phyloP scores from a whole-genome alignment of 1,139 yeast species.

The Yamadazyma taylorii region DNA sequence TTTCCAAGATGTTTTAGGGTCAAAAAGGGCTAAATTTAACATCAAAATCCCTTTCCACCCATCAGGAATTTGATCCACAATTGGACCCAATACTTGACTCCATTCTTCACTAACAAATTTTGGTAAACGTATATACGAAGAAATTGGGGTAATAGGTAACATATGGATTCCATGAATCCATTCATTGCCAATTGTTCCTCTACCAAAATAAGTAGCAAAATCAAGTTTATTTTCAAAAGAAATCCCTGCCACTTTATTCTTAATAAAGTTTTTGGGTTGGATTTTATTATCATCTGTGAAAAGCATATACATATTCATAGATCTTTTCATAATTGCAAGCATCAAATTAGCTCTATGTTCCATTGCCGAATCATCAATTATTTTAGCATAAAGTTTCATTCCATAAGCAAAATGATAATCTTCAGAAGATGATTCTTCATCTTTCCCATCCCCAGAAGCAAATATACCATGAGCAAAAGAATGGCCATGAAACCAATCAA shows the following conservation, averaged over 20 bases:
- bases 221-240: constrained; percentile 47
- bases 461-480: constrained; percentile 49
- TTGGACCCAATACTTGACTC: constrained; percentile 34
- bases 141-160: constrained; percentile 47
- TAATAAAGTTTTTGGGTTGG: constrained; percentile 38
- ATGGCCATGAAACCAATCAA: constrained; percentile 50
- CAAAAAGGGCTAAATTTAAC: constrained; percentile 39
- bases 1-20: constrained; percentile 36
- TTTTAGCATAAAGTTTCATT: constrained; percentile 39
- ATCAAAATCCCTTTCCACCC: constrained; percentile 49
- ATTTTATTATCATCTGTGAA: constrained; percentile 38
- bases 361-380: constrained; percentile 33
- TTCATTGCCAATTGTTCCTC: constrained; percentile 43
- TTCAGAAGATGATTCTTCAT: constrained; percentile 48
- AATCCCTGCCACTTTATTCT: constrained; percentile 47
- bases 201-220: constrained; percentile 46
- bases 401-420: constrained; percentile 48
- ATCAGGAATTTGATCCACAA: constrained; percentile 39
- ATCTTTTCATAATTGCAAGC: constrained; percentile 42
- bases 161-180: constrained; percentile 52
- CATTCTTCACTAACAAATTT: constrained; percentile 45
- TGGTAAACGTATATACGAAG: constrained; percentile 37
- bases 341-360: constrained; percentile 41
- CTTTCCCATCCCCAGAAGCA: constrained; percentile 48
- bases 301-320: constrained; percentile 47